Evolutionary conservation across 495 filamentous ascomycete species (phyloP), one percentile per base, ranked within the genome.

Genomic region (Aspergillus kassunensis): DNA sequence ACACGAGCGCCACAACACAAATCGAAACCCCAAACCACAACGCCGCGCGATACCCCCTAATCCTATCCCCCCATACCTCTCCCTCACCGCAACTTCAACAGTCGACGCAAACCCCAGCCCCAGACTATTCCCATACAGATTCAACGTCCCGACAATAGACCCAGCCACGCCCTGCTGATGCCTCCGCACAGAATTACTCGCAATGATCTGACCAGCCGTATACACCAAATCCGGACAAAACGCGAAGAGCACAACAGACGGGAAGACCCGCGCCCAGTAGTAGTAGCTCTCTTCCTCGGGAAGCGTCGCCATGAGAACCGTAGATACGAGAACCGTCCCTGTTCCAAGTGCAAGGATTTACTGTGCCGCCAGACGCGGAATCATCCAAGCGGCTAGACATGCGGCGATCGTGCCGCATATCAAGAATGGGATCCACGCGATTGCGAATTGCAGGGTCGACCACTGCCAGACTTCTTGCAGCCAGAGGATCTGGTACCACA

Each of bases 181-280:
- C n/a, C 70, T 57, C 13, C 62, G 64, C 10, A 80, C 77, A 0
- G 65, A 67, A 46, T 80, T 80, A 42, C 75, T 79, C 6, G 76
- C 77, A 50, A 81, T 79, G 39, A 81, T 79, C 47, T 80, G 76
- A 0, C 72, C 74, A 9, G 74, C 76, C 0, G 73, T 76, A 44
- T 72, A 78, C 24, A 77, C 69, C 4, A 81, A 68, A 54, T 81
- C 78, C 0, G 75, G 75, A 55, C 71, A 76, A 34, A 79, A 69
- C 0, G 68, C 59, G 42, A 70, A 63, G 4, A 80, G 54, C 3
- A 79, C 44, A 6, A 68, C 67, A 6, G 74, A 75, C 1, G 75
- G 76, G 53, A 81, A 81, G 0, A 75, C 58, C 39, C 75, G 73
- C 0, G 71, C 64, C 77, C 77, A 27, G 24, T 79, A 80, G 3